Conservation (phyloP, 495 filamentous ascomycete species). For the Cercophora sp. region DNA sequence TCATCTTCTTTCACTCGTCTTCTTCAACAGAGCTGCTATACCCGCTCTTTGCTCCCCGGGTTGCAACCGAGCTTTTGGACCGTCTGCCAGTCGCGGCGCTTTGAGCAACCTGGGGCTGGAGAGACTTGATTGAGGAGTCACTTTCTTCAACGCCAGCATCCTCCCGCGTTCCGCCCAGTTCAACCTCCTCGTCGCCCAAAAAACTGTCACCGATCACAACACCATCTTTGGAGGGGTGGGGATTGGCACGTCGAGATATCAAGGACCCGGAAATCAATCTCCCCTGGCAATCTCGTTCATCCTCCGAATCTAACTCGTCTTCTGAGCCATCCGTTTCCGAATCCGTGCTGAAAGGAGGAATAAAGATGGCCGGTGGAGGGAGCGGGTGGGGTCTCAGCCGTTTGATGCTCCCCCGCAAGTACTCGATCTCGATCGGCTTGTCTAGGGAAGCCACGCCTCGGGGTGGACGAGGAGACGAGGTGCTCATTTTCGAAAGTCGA, state of each 20-base stretch:
- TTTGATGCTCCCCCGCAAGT: constrained; percentile 26
- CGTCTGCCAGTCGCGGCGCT: constrained; percentile 16
- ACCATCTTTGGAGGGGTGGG: constrained; percentile 23
- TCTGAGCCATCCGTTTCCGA: constrained; percentile 24
- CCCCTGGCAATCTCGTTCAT: constrained; percentile 12
- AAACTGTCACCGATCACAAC: too few relatives aligned
- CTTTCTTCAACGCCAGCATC: too few relatives aligned
- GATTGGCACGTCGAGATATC: constrained; percentile 28
- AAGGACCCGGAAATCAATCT: constrained; percentile 14
- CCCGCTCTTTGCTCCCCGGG: constrained; percentile 39
- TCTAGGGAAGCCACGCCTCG: not conserved
- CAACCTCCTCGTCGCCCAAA: too few relatives aligned
- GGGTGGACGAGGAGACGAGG: constrained; percentile 27
- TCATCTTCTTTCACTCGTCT: not conserved
- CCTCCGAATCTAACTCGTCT: constrained; percentile 31
- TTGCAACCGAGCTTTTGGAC: constrained; percentile 42
- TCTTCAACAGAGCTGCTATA: constrained; percentile 39
- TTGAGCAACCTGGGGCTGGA: constrained; percentile 15
- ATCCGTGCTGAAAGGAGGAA: constrained; percentile 31
- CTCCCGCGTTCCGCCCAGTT: too few relatives aligned
- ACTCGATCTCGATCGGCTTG: constrained; percentile 31
- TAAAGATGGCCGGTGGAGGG: constrained; percentile 41
- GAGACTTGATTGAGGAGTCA: too few relatives aligned
- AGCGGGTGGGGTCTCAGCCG: constrained; percentile 38
- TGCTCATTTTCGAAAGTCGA: constrained; percentile 35